Evolutionary conservation across 306 rosid genomes (phyloP), one percentile per base, ranked within the genome.

Genomic region (Cicer judaicum): DNA sequence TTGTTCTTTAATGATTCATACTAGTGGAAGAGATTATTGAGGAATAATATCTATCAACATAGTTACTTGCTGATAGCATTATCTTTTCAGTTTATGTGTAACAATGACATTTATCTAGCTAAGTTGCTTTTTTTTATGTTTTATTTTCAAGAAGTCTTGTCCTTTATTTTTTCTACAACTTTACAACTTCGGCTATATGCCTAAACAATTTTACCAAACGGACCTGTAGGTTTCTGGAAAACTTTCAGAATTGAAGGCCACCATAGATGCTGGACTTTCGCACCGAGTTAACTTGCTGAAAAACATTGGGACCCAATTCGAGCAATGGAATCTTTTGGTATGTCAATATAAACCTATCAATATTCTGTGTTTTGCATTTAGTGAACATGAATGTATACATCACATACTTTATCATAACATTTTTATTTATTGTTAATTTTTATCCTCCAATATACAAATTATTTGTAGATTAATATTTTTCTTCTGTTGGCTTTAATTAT

Each of bases 241-340:
- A 78, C 83, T 91, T 71, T 64, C 78, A 41, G 98, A 94, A 83
- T 87, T 94, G 83, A 88, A 90, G 87, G 81, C 97, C 54, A 91
- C 97, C 36, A 69, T 91, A 78, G 98, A 91, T 82, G 71, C 92
- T 56, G 98, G 98, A 74, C 73, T 73, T 75, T 73, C 76, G 74
- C 98, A 90, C 49, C 87, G 87, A 66, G 89, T 78, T 69, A 82
- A 82, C 86, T 83, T 94, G 88, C 83, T 94, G 74, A 83, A 86
- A 81, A 78, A 83, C 76, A 90, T 91, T 82, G 92, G 89, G 29
- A 87, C 83, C 44, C 91, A 88, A 55, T 91, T 83, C 68, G 96
- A 94, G 84, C 86, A 84, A 65, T 94, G 98, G 98, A 83, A 87
- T 83, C 40, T 82, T 83, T 75, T 90, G 95, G 98, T 94, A 60